Conservation (phyloP, 2,329 filamentous ascomycete species). For the Ophiostoma quercus region DNA sequence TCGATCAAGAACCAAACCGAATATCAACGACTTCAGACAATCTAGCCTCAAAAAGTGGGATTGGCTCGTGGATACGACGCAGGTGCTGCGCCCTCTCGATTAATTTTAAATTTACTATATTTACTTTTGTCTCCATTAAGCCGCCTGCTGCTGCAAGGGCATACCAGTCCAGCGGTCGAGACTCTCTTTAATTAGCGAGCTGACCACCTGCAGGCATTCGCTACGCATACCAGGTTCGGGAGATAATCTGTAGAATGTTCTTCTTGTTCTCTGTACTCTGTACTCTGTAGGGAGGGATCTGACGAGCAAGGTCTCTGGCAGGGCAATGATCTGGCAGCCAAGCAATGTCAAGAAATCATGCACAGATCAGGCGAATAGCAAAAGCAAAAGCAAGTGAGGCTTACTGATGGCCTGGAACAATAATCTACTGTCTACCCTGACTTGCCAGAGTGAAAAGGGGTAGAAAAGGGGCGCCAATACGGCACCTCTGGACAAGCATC, state of each 20-base stretch:
- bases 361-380: neutral
- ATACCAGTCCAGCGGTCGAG: neutral
- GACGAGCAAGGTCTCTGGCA: neutral
- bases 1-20: neutral
- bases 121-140: neutral
- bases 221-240: neutral
- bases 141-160: neutral
- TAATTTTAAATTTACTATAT: conserved; percentile 16
- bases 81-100: conserved; percentile 14
- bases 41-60: conserved; percentile 9
- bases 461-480: neutral
- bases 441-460: neutral
- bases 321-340: neutral
- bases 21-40: neutral
- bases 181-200: neutral
- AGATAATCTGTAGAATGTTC: neutral
- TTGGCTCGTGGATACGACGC: neutral
- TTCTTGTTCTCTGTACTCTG: neutral
- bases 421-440: neutral
- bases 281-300: neutral
- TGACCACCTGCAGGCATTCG: neutral
- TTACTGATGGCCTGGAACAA: neutral
- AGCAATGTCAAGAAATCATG: neutral
- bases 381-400: neutral
- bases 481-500: neutral